Base-by-base conservation (phyloP, 2,329 filamentous ascomycete species). In the Sporothrix euskadiensis region DNA sequence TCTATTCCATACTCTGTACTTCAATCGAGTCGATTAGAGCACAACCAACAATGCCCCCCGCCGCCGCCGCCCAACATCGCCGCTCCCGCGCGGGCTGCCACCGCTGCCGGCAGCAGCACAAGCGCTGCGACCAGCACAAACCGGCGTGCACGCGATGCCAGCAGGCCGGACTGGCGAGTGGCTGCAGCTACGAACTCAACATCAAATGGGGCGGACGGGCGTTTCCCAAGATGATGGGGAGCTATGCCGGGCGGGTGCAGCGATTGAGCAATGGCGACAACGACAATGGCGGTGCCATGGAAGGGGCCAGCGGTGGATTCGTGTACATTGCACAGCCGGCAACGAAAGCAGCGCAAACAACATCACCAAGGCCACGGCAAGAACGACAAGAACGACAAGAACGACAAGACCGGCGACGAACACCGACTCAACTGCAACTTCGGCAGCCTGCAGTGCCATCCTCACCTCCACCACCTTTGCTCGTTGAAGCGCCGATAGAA, bases 61-160 rank as follows among this genome's bases (percentile, higher is more conserved):
- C 19, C 19, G 10, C 49, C 19, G 26, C 22, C 26, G 16, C 14
- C 39, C 66, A 69, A n/a, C 49, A 57, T 9, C 68, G 49, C 22
- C 32, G 68, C 12, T 73, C 71, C 6, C 65, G 71, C 8, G 65
- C 71, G 12, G 71, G 73, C 69, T 74, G 73, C 52, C 71, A 71
- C 52, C 71, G 73, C 44, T 74, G 71, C 56, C 73, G 73, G 54
- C 71, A 66, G 44, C 71, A 72, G 39, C 73, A 71, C 16, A 72
- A 74, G 49, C 73, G 73, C 19, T 88, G 86, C 77, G 85, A 88
- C 77, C 86, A 88, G 78, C 80, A 78, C 44, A 83, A 85, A 9
- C 86, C 86, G 1, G 79, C 81, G 59, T 88, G 86, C 76, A 80
- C 83, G 35, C 84, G 86, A 47, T 88, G 86, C 77, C 77, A 80